Evolutionary conservation across 1,284 basidiomycete genomes (phyloP), one percentile per base, ranked within the genome.

Genomic region (Ceratobasidium sp.): DNA sequence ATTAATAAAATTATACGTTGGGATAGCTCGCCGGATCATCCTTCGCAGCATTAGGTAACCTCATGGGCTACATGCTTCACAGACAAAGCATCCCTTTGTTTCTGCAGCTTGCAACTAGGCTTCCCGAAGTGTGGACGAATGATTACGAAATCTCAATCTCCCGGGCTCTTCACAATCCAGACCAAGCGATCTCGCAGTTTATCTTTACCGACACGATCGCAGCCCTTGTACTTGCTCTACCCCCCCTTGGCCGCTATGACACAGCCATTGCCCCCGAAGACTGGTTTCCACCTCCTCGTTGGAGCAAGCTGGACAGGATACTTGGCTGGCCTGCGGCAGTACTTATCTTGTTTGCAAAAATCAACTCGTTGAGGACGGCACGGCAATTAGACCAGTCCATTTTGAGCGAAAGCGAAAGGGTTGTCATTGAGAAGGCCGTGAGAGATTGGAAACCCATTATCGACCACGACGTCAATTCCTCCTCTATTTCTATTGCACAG

Each of bases 231-330:
- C 42, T 40, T 40, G 34, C 35, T 10, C 22, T 56, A 13, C 31
- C 35, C 15, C 35, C 54, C n/a, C 22, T 56, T 20, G 29, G 38
- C 34, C 32, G 29, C 54, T 56, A 56, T 15, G 35, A 56, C 20
- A 56, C 40, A 8, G 38, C 38, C 17, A 8, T 17, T 40, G 5
- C n/a, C n/a, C n/a, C n/a, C n/a, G n/a, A n/a, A n/a, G n/a, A n/a
- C n/a, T n/a, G n/a, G n/a, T n/a, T n/a, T n/a, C n/a, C n/a, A n/a
- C n/a, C n/a, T n/a, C n/a, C n/a, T n/a, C n/a, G n/a, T n/a, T n/a
- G n/a, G n/a, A n/a, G n/a, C n/a, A n/a, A n/a, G n/a, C n/a, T 49
- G 29, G 57, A 50, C 34, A 49, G 57, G 57, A 32, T 50, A 8
- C 29, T 49, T 32, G 57, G 57, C 6, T 49, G 57, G 22, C 42